phyloP scores from a whole-genome alignment of 192 early-diverging fungal species.

The Diversispora eburnea region DNA sequence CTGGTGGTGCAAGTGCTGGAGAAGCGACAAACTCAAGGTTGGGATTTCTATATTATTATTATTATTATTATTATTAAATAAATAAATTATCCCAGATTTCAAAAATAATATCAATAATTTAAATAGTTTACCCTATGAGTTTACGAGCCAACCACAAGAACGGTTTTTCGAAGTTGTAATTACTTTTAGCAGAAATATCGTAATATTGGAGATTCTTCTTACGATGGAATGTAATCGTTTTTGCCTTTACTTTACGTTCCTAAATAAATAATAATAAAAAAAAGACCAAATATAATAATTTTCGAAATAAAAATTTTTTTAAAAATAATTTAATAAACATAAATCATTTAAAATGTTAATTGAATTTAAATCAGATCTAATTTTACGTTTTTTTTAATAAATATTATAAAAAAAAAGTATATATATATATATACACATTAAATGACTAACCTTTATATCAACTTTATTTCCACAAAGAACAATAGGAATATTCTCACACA shows the following conservation, averaged over 20 bases:
- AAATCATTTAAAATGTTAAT: too few relatives aligned
- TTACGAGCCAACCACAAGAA: conserved; percentile 99
- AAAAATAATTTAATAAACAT: too few relatives aligned
- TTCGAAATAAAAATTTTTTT: too few relatives aligned
- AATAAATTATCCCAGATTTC: background rate
- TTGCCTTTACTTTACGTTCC: conserved; percentile 99
- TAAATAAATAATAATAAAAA: conserved; percentile 30
- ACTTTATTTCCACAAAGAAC: conserved; percentile 99
- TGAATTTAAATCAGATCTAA: too few relatives aligned
- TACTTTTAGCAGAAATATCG: conserved; percentile 99
- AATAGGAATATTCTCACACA: conserved; percentile 99
- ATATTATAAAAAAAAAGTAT: background rate
- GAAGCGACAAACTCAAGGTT: conserved; percentile 96
- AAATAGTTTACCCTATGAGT: conserved; percentile 67
- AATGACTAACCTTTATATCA: conserved; percentile 80
- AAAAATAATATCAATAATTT: conserved; percentile 1
- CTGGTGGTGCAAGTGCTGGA: conserved; percentile 93
- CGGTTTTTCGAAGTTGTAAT: conserved; percentile 99
- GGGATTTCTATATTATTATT: conserved; percentile 58
- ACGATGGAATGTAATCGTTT: conserved; percentile 99
- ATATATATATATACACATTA: background rate
- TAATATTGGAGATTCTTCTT: conserved; percentile 99
- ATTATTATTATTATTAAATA: background rate
- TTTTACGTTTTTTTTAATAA: too few relatives aligned
- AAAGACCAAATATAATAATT: too few relatives aligned